Percentiles rank a stretch among this genome's conserved stretches.
Conservation (phyloP, 2,329 filamentous ascomycete genomes). For the Stagonosporopsis tanaceti region DNA sequence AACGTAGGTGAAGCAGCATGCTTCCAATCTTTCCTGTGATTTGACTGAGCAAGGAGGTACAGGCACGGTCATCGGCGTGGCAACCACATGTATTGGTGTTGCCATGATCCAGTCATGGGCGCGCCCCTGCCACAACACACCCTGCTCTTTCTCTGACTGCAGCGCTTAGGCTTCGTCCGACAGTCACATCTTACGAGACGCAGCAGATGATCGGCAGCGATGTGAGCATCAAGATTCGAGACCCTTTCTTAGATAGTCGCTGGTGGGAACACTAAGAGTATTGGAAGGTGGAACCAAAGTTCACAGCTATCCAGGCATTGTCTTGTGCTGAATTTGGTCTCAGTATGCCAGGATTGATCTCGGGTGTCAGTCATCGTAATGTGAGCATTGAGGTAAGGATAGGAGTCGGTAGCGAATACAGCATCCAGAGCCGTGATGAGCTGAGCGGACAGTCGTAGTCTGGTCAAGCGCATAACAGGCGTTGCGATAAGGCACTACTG, state of each 20-base stretch:
- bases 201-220: conserved; percentile 1
- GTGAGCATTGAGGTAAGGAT: not conserved
- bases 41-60: conserved; percentile 3
- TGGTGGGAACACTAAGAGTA: conserved; percentile 15
- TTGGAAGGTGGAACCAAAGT: conserved; percentile 11
- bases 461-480: conserved; percentile 34
- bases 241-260: conserved; percentile 10
- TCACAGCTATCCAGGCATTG: conserved; percentile 1
- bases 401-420: conserved; percentile 3
- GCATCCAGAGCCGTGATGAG: conserved; percentile 1
- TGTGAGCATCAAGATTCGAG: not conserved
- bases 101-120: not conserved
- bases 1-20: not conserved
- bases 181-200: not conserved
- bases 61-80: conserved; percentile 8
- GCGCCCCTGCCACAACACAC: conserved; percentile 1
- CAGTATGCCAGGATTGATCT: not conserved
- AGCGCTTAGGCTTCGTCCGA: not conserved
- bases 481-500: conserved; percentile 25
- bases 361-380: not conserved
- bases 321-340: conserved; percentile 4
- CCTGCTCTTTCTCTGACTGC: conserved; percentile 6
- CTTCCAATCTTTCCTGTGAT: not conserved
- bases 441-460: conserved; percentile 21
- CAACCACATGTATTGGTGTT: conserved; percentile 18